Percentiles rank a stretch among this genome's conserved stretches.
Evolutionary conservation across 2,329 filamentous ascomycete genomes (phyloP).

Genomic region (Alternaria metachromatica): DNA sequence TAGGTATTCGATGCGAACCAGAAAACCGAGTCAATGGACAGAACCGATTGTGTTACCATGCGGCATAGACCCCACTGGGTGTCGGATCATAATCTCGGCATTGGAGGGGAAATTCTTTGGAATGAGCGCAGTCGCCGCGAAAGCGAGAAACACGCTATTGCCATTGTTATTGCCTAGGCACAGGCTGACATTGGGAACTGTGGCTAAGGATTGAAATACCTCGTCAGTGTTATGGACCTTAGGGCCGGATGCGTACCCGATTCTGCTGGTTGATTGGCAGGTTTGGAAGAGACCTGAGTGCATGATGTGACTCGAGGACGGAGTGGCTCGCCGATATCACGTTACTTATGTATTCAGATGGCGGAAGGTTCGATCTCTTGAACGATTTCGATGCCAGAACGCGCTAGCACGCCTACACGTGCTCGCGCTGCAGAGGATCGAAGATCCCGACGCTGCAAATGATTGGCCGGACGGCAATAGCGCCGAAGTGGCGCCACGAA

Average conservation of each 20-base stretch:
- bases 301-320: background rate
- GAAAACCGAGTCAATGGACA: background rate
- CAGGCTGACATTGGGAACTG: background rate
- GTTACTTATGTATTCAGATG: background rate
- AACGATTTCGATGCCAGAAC: background rate
- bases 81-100: background rate
- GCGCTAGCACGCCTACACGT: conserved; percentile 2
- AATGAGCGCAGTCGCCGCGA: background rate
- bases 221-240: background rate
- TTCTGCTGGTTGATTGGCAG: background rate
- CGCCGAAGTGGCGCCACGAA: conserved; percentile 1
- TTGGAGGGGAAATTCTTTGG: background rate
- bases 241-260: background rate
- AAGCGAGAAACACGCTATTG: background rate
- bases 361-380: background rate
- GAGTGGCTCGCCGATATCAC: background rate
- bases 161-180: background rate
- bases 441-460: background rate
- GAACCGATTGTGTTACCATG: background rate
- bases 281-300: too few species aligned
- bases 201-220: background rate
- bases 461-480: background rate
- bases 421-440: background rate
- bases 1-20: background rate
- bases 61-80: background rate